Evolutionary conservation across 306 rosid genomes (phyloP).

Genomic region (Pueraria montana): DNA sequence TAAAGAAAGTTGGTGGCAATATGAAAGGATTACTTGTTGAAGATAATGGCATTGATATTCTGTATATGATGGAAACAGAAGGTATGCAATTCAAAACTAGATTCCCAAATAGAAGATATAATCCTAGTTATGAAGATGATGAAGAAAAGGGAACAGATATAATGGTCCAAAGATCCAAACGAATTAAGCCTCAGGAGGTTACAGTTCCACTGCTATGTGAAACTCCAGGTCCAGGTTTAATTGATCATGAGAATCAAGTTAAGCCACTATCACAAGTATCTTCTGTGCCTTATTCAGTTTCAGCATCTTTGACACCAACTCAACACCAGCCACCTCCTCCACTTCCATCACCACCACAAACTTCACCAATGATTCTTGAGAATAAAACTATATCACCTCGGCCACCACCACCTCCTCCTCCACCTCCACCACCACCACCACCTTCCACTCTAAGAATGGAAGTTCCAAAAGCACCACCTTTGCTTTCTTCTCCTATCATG

Average conservation of each 20-base stretch:
- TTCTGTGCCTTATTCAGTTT: slow-evolving; percentile 2
- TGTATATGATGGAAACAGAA: slow-evolving; percentile 60
- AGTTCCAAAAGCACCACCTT: slow-evolving; percentile 43
- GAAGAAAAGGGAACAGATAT: slow-evolving; percentile 58
- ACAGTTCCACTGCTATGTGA: slow-evolving; percentile 27
- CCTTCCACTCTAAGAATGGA: slow-evolving; percentile 14
- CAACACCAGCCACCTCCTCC: slow-evolving; percentile 21
- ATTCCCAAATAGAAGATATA: slow-evolving; percentile 51
- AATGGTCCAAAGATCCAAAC: slow-evolving; percentile 45
- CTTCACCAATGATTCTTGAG: slow-evolving; percentile 46
- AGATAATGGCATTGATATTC: slow-evolving; percentile 11
- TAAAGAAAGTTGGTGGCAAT: slow-evolving; percentile 38
- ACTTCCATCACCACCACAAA: slow-evolving; percentile 40
- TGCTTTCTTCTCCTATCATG: slow-evolving; percentile 27
- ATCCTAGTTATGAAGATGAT: slow-evolving; percentile 62
- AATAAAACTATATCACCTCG: slow-evolving; percentile 40
- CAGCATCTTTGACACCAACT: slow-evolving; percentile 17
- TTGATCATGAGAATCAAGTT: slow-evolving; percentile 1
- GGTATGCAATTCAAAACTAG: slow-evolving; percentile 45
- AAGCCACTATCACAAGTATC: slow-evolving; percentile 41
- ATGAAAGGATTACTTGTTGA: slow-evolving; percentile 22
- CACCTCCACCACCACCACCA: neutral
- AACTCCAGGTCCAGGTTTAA: neutral
- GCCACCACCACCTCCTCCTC: neutral
- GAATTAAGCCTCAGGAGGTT: slow-evolving; percentile 6